Evolutionary conservation across 345 rosid genomes (phyloP).

Genomic region (Heritiera littoralis): DNA sequence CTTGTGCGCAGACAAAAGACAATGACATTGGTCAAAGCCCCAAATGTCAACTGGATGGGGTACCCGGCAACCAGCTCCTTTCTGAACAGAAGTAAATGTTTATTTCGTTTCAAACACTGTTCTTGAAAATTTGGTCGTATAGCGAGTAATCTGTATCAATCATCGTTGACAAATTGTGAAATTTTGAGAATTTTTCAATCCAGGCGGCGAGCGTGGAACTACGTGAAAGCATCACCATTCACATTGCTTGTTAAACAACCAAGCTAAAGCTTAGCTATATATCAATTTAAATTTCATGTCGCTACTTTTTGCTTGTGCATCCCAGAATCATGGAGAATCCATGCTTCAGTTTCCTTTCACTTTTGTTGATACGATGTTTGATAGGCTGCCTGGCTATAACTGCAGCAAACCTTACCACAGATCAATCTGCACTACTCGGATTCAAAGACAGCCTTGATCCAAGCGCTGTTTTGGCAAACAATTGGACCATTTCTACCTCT

Average conservation of each 20-base stretch:
- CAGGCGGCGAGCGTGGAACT: neutral
- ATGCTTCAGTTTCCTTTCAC: neutral
- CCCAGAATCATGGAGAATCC: neutral
- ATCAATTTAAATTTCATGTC: neutral
- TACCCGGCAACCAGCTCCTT: too few relatives aligned
- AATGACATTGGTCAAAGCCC: neutral
- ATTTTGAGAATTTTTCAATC: neutral
- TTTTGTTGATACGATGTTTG: constrained; percentile 1
- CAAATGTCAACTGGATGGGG: too few relatives aligned
- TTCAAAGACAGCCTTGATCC: constrained; percentile 16
- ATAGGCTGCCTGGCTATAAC: neutral
- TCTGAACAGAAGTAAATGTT: too few relatives aligned
- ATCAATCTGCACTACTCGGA: constrained; percentile 4
- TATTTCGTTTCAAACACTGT: too few relatives aligned
- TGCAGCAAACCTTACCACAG: neutral
- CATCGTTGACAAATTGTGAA: neutral
- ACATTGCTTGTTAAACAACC: neutral
- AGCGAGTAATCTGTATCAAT: neutral
- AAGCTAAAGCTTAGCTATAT: neutral
- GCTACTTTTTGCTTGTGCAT: neutral
- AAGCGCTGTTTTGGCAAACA: neutral
- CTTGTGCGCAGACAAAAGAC: neutral
- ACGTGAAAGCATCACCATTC: neutral
- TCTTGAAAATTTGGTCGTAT: too few relatives aligned
- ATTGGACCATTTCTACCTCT: constrained; percentile 24